phyloP scores from a whole-genome alignment of 305 asterid genomes.

The Fraxinus albicans region DNA sequence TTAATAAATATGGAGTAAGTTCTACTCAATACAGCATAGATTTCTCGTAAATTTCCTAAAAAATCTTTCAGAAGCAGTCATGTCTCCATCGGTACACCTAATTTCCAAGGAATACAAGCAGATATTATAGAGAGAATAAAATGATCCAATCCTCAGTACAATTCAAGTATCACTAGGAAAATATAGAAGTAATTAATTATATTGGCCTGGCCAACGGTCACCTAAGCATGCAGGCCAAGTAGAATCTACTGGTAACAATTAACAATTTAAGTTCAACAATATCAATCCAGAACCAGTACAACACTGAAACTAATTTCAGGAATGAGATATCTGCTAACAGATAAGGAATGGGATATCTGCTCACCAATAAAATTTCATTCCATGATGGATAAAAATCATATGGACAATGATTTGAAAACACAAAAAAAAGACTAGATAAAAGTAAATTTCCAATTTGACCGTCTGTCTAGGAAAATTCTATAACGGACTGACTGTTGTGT shows the following conservation, averaged over 20 bases:
- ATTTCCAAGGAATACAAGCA: background rate
- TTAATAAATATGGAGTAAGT: slow-evolving; percentile 5
- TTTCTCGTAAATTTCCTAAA: background rate
- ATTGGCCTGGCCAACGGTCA: background rate
- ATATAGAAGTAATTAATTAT: background rate
- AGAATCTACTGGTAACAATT: background rate
- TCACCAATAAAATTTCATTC: background rate
- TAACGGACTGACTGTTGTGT: background rate
- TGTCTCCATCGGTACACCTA: background rate
- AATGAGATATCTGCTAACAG: background rate
- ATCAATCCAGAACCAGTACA: background rate
- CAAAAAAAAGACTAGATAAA: background rate
- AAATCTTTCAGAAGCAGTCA: background rate
- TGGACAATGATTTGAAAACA: background rate
- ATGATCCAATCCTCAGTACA: background rate
- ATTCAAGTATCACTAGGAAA: background rate
- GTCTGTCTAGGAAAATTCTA: background rate
- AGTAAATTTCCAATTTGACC: background rate
- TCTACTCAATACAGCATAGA: background rate
- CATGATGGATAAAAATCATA: background rate
- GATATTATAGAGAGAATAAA: slow-evolving; percentile 1
- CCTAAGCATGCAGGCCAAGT: background rate
- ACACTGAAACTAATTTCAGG: background rate
- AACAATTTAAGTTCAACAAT: background rate
- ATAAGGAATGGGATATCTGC: background rate